These are phyloP conservation scores for Hondaea fermentalgiana DNA, from an alignment of 108 stramenopile species.

Conservation along the genomic window DNA sequence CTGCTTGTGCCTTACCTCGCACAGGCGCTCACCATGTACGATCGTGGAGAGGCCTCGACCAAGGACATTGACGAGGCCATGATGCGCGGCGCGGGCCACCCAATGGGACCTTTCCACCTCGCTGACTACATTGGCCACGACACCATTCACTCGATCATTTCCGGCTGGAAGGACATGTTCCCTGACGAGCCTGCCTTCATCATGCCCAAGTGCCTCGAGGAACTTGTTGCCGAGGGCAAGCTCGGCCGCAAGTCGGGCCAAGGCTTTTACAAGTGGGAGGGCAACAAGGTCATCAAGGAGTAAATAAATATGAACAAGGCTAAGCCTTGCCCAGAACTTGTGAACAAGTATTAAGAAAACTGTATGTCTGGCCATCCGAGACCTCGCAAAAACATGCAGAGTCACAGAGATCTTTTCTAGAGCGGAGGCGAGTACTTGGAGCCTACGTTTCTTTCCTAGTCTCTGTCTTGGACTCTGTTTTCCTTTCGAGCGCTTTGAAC, in stretches of 20 bases:
- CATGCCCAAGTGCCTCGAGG: conserved; percentile 68
- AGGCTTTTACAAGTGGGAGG: conserved; percentile 51
- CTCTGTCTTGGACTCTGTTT: too few relatives aligned
- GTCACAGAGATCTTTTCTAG: too few relatives aligned
- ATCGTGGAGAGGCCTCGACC: conserved; percentile 78
- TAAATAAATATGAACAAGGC: background rate
- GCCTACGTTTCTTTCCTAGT: too few relatives aligned
- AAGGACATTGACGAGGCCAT: conserved; percentile 89
- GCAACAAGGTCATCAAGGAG: conserved; percentile 22
- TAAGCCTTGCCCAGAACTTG: too few relatives aligned
- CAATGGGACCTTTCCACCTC: conserved; percentile 80
- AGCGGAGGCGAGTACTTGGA: too few relatives aligned
- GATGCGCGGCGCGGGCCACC: conserved; percentile 95
- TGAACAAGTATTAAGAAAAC: too few relatives aligned
- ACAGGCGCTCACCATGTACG: conserved; percentile 77
- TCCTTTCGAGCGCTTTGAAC: too few relatives aligned
- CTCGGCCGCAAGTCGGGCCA: conserved; percentile 92
- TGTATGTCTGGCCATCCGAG: too few relatives aligned
- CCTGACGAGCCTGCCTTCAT: conserved; percentile 83
- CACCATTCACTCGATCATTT: conserved; percentile 73
- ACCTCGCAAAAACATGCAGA: too few relatives aligned
- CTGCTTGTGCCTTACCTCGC: conserved; percentile 76
- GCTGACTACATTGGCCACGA: conserved; percentile 95
- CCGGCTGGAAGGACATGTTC: conserved; percentile 30
- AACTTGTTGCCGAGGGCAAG: conserved; percentile 72